Base-by-base conservation (phyloP, 495 filamentous ascomycete species). In the Jackrogersella multiformis region DNA sequence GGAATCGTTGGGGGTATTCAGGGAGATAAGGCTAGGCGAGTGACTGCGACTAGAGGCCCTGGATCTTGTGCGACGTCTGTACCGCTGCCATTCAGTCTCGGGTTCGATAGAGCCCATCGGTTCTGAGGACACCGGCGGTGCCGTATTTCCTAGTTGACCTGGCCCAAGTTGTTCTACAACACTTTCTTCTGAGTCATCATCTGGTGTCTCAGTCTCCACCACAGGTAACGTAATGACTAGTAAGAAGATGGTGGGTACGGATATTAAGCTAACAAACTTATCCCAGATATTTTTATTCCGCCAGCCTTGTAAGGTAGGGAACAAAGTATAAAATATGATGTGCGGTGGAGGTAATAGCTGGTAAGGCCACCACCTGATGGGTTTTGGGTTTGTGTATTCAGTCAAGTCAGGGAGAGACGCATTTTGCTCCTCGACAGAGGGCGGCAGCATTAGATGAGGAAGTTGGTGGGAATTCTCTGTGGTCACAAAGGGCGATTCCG, bases 151-250 rank as follows among this genome's bases (percentile, higher is more conserved):
- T 13, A 67, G 7, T n/a, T 74, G 70, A 12, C 70, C 72, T 9
- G 67, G 58, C 1, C 60, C 9, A 0, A 67, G 45, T 46, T 61
- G 70, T 32, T 80, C 76, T 2, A 74, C 71, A 9, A 77, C 24
- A 9, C 76, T 77, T 15, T 77, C 76, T n/a, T 87, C 84, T 1
- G 82, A 76, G 2, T 85, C 78, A 28, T 83, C 82, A 9, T 85
- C 80, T 7, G 83, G 76, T 36, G 66, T 45, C 30, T 85, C 84
- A 0, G 73, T 76, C 58, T 98, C 93, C 7, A 97, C 88, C 0
- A 98, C 93, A 2, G 96, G 96, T n/a, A 99, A 74, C 0, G 96
- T 98, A 32, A 95, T 88, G 0, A 93, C 93, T 9, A 99, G 83
- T 4, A 97, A 80, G 54, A 99, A 93, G 26, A 98, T 90, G 69